Evolutionary conservation across 2,329 filamentous ascomycete genomes (phyloP).

Genomic region (Xylaria sp.): DNA sequence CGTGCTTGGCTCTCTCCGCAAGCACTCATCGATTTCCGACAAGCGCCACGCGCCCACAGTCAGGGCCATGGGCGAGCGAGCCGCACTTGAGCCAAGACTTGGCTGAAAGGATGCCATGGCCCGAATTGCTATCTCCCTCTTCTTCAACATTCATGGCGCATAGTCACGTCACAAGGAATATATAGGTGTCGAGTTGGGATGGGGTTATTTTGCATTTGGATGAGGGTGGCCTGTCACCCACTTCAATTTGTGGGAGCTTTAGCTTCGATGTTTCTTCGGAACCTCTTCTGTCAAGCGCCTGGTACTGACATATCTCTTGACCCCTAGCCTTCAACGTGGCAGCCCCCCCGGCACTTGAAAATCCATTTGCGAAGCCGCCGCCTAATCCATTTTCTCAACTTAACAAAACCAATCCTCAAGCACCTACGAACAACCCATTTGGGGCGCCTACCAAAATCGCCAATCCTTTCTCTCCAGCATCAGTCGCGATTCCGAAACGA

Average conservation of each 20-base stretch:
- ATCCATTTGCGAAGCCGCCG: slow-evolving; percentile 42
- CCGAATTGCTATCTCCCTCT: neutral
- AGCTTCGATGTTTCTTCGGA: neutral
- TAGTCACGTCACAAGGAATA: neutral
- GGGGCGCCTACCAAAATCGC: neutral
- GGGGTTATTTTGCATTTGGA: neutral
- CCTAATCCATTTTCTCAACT: slow-evolving; percentile 41
- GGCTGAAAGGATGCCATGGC: neutral
- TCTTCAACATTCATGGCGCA: neutral
- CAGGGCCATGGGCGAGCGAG: neutral
- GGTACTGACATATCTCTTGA: slow-evolving; percentile 38
- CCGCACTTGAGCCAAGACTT: neutral
- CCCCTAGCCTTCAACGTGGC: slow-evolving; percentile 44
- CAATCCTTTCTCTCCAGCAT: slow-evolving; percentile 28
- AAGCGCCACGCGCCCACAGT: slow-evolving; percentile 9
- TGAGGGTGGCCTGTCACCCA: neutral
- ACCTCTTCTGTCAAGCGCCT: slow-evolving; percentile 13
- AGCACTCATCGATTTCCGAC: slow-evolving; percentile 12
- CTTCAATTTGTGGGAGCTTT: neutral
- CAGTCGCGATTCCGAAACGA: slow-evolving; percentile 25
- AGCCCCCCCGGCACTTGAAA: slow-evolving; percentile 32
- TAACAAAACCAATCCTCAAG: slow-evolving; percentile 25
- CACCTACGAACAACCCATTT: slow-evolving; percentile 30
- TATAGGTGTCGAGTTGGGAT: neutral
- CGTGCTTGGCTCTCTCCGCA: slow-evolving; percentile 10